A percentile compares a stretch with the other conserved stretches of the same genome.
These are phyloP conservation scores for Orobanche coerulescens DNA, from an alignment of 257 asterid species.

Conservation along the genomic window DNA sequence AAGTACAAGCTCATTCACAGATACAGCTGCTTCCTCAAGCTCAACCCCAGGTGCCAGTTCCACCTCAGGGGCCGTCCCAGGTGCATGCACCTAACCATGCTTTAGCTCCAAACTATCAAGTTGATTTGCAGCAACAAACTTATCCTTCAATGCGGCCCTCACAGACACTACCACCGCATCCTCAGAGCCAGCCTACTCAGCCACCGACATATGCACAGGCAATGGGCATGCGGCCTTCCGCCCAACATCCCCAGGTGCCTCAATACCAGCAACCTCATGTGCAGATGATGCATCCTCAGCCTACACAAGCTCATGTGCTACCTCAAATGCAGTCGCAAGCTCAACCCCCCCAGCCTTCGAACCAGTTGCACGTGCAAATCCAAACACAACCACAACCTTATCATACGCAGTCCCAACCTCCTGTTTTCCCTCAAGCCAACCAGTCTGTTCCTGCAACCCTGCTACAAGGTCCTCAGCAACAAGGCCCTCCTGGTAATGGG, in stretches of 20 bases:
- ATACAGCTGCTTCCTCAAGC: constrained; percentile 28
- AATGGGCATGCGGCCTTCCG: constrained; percentile 39
- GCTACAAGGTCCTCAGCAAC: constrained; percentile 39
- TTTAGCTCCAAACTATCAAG: constrained; percentile 38
- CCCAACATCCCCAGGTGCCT: constrained; percentile 49
- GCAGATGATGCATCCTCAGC: constrained; percentile 35
- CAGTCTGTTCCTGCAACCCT: constrained; percentile 40
- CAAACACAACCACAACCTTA: constrained; percentile 47
- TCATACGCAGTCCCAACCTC: constrained; percentile 35
- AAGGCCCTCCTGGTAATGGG: constrained; percentile 48
- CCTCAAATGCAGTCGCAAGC: constrained; percentile 35
- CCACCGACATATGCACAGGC: constrained; percentile 35
- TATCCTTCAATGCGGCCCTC: constrained; percentile 39
- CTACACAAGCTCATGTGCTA: constrained; percentile 32
- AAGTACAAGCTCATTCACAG: constrained; percentile 33
- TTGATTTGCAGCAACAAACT: constrained; percentile 36
- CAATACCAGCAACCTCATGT: constrained; percentile 47
- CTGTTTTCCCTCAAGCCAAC: constrained; percentile 38
- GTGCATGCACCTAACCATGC: constrained; percentile 35
- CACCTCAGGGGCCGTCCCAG: constrained; percentile 31
- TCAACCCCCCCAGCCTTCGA: constrained; percentile 28
- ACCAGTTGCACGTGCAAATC: constrained; percentile 32
- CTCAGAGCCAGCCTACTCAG: constrained; percentile 36
- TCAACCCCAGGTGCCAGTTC: constrained; percentile 32
- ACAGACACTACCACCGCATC: constrained; percentile 41